These are phyloP conservation scores for Aegilops longissima DNA, from an alignment of 176 grass and related monocot species.

Conservation along the genomic window DNA sequence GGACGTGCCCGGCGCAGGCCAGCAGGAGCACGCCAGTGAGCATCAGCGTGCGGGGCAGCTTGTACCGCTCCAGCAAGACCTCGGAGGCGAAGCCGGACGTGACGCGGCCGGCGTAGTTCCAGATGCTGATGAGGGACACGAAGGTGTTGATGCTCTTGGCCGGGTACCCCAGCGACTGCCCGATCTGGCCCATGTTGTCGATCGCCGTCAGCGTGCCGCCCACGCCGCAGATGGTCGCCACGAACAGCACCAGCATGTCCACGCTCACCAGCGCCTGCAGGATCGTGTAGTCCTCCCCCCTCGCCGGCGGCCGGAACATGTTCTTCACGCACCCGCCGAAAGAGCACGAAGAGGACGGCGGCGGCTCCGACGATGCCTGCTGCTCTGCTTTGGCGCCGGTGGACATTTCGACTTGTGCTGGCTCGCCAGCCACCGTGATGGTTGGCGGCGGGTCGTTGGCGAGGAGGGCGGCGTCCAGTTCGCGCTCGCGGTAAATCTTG, in stretches of 20 bases:
- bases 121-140: slow-evolving; percentile 28
- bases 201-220: slow-evolving; percentile 60
- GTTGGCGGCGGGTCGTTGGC: neutral
- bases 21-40: slow-evolving; percentile 39
- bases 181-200: slow-evolving; percentile 75
- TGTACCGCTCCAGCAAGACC: neutral
- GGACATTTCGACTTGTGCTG: neutral
- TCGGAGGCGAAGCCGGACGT: neutral
- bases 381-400: neutral
- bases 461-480: neutral
- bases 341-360: neutral
- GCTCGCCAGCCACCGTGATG: neutral
- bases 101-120: slow-evolving; percentile 33
- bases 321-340: slow-evolving; percentile 1
- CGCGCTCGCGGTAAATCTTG: neutral
- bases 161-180: slow-evolving; percentile 53
- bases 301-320: slow-evolving; percentile 37
- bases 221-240: slow-evolving; percentile 41
- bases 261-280: slow-evolving; percentile 66
- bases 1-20: slow-evolving; percentile 50
- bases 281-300: slow-evolving; percentile 83
- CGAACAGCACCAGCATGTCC: slow-evolving; percentile 76
- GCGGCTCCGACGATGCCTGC: no score
- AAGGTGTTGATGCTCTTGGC: slow-evolving; percentile 40
- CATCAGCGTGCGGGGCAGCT: slow-evolving; percentile 34